Percentiles rank a stretch among this genome's conserved stretches.
These are phyloP conservation scores for Westerdykella ornata DNA, from an alignment of 2,329 filamentous ascomycete species.

Conservation along the genomic window DNA sequence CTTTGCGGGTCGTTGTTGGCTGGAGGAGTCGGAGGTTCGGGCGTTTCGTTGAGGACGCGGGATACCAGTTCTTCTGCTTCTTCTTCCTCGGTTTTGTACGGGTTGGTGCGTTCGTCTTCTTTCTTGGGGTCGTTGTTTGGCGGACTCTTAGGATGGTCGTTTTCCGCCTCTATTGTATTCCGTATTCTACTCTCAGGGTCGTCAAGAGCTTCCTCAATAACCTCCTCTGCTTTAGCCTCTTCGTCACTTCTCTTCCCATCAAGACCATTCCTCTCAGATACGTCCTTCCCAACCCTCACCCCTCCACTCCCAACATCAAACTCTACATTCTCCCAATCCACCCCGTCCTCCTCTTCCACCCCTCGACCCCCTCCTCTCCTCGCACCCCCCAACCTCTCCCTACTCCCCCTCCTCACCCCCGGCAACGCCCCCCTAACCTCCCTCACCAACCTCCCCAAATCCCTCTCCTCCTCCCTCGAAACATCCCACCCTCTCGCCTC, in stretches of 20 bases:
- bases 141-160: conserved; percentile 8
- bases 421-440: conserved; percentile 36
- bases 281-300: conserved; percentile 9
- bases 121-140: conserved; percentile 14
- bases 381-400: background rate
- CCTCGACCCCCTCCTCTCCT: background rate
- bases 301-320: conserved; percentile 22
- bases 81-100: conserved; percentile 25
- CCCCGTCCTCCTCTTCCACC: conserved; percentile 11
- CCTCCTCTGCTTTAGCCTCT: too few species aligned
- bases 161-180: background rate
- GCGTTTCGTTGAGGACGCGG: conserved; percentile 39
- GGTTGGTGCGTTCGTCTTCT: conserved; percentile 15
- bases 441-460: conserved; percentile 37
- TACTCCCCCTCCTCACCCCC: conserved; percentile 17
- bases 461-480: conserved; percentile 35
- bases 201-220: too few species aligned
- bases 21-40: conserved; percentile 6
- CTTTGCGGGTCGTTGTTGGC: background rate
- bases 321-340: conserved; percentile 30
- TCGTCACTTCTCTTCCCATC: conserved; percentile 11
- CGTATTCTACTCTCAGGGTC: too few species aligned
- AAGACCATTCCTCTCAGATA: conserved; percentile 3
- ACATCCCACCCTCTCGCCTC: conserved; percentile 39
- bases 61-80: conserved; percentile 45